These are phyloP conservation scores for Sanghuangporus sanghuang DNA, from an alignment of 1,284 basidiomycete species.

Conservation along the genomic window DNA sequence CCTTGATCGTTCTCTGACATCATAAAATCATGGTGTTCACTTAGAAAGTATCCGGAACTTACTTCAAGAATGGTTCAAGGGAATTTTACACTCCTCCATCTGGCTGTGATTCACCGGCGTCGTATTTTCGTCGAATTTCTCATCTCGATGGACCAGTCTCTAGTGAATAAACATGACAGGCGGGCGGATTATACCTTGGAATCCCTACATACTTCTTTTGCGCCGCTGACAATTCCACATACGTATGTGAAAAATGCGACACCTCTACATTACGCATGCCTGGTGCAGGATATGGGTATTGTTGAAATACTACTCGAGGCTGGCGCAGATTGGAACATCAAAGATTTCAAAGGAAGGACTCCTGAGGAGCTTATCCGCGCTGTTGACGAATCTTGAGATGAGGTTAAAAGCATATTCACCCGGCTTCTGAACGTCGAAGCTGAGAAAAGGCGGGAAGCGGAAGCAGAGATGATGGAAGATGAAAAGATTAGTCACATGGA, in stretches of 20 bases:
- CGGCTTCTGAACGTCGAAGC: constrained; percentile 2
- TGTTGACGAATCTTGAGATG: background rate
- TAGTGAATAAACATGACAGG: background rate
- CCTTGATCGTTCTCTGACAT: background rate
- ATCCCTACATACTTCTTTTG: background rate
- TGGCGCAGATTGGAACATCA: constrained; percentile 9
- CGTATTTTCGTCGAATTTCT: background rate
- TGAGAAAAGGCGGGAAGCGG: constrained; percentile 3
- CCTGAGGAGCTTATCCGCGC: constrained; percentile 6
- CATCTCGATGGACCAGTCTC: background rate
- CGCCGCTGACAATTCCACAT: background rate
- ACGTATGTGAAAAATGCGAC: constrained; percentile 5
- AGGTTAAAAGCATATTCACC: background rate
- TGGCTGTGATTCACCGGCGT: constrained; percentile 5
- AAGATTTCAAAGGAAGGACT: background rate
- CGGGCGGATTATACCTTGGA: background rate
- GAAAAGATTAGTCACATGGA: background rate
- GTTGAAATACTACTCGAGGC: constrained; percentile 2
- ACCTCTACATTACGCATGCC: constrained; percentile 10
- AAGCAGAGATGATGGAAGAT: background rate
- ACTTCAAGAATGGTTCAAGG: background rate
- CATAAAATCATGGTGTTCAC: background rate
- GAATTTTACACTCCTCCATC: constrained; percentile 5
- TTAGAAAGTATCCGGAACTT: background rate
- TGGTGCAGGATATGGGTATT: constrained; percentile 3